These are phyloP conservation scores for Podospora anserina DNA, from an alignment of 495 filamentous ascomycete species.

Conservation along the genomic window DNA sequence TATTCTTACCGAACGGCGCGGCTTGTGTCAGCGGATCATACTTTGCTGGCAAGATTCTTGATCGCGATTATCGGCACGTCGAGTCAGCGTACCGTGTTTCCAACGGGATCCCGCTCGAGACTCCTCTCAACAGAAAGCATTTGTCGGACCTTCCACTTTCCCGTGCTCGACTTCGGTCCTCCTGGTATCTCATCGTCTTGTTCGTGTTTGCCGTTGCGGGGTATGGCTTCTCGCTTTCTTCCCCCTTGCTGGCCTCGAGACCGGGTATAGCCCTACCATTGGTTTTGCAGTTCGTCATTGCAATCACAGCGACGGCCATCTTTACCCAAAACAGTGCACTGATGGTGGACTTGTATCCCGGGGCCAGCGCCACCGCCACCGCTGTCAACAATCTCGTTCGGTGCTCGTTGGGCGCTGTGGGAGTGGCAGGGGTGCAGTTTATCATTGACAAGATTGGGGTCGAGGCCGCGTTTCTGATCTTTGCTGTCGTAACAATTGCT, in stretches of 20 bases:
- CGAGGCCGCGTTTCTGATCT: constrained; percentile 60
- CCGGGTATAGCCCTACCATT: constrained; percentile 40
- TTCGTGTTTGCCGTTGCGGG: constrained; percentile 38
- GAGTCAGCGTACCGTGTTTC: constrained; percentile 35
- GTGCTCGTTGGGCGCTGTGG: constrained; percentile 60
- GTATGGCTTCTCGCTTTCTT: constrained; percentile 52
- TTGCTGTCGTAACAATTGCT: constrained; percentile 47
- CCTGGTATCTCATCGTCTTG: constrained; percentile 31
- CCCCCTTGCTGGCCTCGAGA: constrained; percentile 39
- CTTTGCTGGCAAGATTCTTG: constrained; percentile 27
- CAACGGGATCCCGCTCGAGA: constrained; percentile 38
- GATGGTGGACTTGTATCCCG: constrained; percentile 60
- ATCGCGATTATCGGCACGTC: constrained; percentile 28
- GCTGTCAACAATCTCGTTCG: constrained; percentile 63
- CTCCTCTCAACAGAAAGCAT: constrained; percentile 49
- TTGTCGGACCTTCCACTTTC: constrained; percentile 62
- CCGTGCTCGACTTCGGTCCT: constrained; percentile 49
- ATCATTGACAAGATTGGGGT: constrained; percentile 58
- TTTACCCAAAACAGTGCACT: constrained; percentile 48
- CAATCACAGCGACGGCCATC: constrained; percentile 42
- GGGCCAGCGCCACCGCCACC: constrained; percentile 55
- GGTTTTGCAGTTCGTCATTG: constrained; percentile 49
- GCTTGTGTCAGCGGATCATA: constrained; percentile 27
- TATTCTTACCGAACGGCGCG: constrained; percentile 33
- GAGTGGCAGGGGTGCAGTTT: constrained; percentile 58